Conservation (phyloP, 1,284 basidiomycete species). For the Kalmanozyma brasiliensis region DNA sequence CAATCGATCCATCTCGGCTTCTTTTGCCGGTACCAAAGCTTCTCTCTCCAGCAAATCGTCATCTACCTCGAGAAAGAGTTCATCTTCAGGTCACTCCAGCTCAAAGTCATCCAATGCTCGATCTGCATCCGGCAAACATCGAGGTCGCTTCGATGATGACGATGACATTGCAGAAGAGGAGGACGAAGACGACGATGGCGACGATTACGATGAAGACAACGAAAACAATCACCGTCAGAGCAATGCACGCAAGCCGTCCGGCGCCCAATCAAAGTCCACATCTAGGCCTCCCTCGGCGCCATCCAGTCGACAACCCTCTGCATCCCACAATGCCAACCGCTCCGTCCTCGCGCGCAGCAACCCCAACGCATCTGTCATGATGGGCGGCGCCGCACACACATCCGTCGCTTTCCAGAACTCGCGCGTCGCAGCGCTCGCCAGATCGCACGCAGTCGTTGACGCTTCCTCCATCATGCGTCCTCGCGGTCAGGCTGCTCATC, state of each 20-base stretch:
- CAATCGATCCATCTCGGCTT: constrained; percentile 46
- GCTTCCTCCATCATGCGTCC: constrained; percentile 49
- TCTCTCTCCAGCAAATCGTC: constrained; percentile 33
- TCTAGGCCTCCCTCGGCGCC: constrained; percentile 24
- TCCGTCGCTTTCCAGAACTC: constrained; percentile 43
- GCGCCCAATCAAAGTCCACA: constrained; percentile 12
- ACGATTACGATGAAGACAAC: constrained; percentile 32
- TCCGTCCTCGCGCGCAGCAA: constrained; percentile 41
- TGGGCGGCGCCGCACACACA: constrained; percentile 31
- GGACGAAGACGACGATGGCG: constrained; percentile 17
- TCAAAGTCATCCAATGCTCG: constrained; percentile 35
- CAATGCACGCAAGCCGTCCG: constrained; percentile 25
- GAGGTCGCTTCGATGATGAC: constrained; percentile 47
- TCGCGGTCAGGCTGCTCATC: constrained; percentile 24
- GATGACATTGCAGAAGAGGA: constrained; percentile 42
- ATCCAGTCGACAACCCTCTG: constrained; percentile 35
- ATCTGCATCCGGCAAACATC: constrained; percentile 35
- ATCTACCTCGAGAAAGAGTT: constrained; percentile 23
- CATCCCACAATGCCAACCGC: constrained; percentile 39
- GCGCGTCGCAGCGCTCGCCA: constrained; percentile 43
- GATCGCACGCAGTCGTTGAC: constrained; percentile 43
- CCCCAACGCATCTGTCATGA: constrained; percentile 44
- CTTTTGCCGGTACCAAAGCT: constrained; percentile 45
- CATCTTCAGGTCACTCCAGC: constrained; percentile 10
- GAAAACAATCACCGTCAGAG: constrained; percentile 14